Conservation (phyloP, 192 early-diverging fungal genomes). For the Podila minutissima region DNA sequence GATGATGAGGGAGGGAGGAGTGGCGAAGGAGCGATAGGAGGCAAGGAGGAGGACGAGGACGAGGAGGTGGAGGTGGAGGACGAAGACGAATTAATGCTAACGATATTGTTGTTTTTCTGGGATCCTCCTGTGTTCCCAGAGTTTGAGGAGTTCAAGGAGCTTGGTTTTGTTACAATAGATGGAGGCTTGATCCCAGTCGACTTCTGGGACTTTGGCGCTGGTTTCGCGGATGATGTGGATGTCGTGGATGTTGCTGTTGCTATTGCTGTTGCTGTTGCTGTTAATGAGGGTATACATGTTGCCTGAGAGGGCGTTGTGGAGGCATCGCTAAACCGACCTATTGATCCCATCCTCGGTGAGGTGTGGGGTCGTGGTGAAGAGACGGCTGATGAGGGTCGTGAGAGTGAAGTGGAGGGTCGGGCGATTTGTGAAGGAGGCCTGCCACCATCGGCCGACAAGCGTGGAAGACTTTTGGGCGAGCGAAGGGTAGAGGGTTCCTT, state of each 20-base stretch:
- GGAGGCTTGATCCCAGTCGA: conserved; percentile 32
- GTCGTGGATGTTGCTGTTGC: not conserved
- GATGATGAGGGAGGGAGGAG: not conserved
- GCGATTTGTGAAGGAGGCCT: conserved; percentile 9
- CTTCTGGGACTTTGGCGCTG: conserved; percentile 14
- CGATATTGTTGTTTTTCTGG: not conserved
- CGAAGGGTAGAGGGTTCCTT: not conserved
- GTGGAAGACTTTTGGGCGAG: not conserved
- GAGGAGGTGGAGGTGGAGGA: not conserved
- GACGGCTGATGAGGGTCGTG: not conserved
- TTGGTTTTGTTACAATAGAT: conserved; percentile 37
- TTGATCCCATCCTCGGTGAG: conserved; percentile 1
- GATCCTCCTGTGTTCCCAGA: not conserved
- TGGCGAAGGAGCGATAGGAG: conserved; percentile 25
- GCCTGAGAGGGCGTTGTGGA: not conserved
- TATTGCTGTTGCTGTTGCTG: not conserved
- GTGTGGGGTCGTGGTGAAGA: conserved; percentile 14
- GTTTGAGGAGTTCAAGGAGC: not conserved
- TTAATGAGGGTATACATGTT: not conserved
- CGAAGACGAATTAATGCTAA: not conserved
- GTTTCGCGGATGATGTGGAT: conserved; percentile 13
- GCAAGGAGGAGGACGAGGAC: conserved; percentile 2
- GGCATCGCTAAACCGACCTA: conserved; percentile 15
- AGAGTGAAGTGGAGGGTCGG: conserved; percentile 10
- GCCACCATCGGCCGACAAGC: conserved; percentile 5